Evolutionary conservation across 2,329 filamentous ascomycete species (phyloP).

Genomic region (Fusarium sp.): DNA sequence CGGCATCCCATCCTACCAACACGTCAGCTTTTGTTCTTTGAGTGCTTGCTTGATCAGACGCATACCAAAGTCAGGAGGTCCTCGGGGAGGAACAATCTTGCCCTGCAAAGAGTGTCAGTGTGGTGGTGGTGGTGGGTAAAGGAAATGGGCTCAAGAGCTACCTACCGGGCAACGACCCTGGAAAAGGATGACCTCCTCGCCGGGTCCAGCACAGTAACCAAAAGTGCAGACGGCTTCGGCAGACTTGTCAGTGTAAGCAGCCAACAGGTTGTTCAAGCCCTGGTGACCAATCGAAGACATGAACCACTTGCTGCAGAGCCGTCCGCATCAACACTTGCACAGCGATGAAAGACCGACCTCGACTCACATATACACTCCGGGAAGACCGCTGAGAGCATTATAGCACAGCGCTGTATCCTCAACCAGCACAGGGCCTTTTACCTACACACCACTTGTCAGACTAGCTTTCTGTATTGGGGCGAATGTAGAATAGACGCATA

Average conservation of each 20-base stretch:
- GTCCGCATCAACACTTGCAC: conserved; percentile 4
- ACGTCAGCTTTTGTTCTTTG: conserved; percentile 20
- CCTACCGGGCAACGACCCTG: conserved; percentile 85
- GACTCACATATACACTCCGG: conserved; percentile 92
- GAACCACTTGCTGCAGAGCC: conserved; percentile 85
- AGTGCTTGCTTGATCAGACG: background rate
- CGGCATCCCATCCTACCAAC: conserved; percentile 85
- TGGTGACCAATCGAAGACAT: conserved; percentile 81
- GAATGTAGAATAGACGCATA: conserved; percentile 52
- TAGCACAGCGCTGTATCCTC: conserved; percentile 98
- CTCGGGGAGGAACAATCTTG: conserved; percentile 85
- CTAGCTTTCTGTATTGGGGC: background rate
- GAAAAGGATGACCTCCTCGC: conserved; percentile 84
- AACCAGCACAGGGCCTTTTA: conserved; percentile 87
- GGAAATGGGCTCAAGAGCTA: conserved; percentile 1
- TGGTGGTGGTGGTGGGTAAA: too few relatives aligned
- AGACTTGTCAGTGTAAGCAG: conserved; percentile 88
- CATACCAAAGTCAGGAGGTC: conserved; percentile 82
- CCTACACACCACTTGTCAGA: conserved; percentile 56
- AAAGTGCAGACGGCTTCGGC: conserved; percentile 97
- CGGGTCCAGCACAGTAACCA: conserved; percentile 87
- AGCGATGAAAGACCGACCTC: background rate
- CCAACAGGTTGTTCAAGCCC: conserved; percentile 89
- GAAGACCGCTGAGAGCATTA: conserved; percentile 86
- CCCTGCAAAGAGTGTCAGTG: conserved; percentile 54